Evolutionary conservation across 352 stramenopile genomes (phyloP).

Genomic region (Phytophthora crassamura): DNA sequence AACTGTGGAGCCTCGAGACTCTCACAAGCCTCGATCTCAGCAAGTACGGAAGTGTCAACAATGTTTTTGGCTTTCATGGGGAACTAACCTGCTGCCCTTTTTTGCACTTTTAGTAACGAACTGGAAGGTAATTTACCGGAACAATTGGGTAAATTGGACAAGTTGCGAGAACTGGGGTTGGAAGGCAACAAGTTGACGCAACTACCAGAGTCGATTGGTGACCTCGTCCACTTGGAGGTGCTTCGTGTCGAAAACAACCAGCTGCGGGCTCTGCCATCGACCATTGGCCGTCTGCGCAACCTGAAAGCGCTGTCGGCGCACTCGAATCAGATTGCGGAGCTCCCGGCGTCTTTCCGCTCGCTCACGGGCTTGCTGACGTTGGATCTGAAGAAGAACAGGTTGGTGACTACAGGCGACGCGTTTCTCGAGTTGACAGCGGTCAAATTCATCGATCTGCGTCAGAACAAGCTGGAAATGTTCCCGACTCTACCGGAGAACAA

Average conservation of each 20-base stretch:
- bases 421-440: slow-evolving; percentile 46
- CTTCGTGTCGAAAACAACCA: slow-evolving; percentile 74
- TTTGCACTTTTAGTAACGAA: slow-evolving; percentile 54
- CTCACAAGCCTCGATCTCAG: slow-evolving; percentile 78
- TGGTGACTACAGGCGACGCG: slow-evolving; percentile 43
- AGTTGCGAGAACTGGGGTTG: slow-evolving; percentile 66
- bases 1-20: slow-evolving; percentile 62
- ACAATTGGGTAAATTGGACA: slow-evolving; percentile 53
- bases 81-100: slow-evolving; percentile 11
- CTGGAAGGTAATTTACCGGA: slow-evolving; percentile 59
- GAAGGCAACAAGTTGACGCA: slow-evolving; percentile 71
- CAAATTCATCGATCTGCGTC: slow-evolving; percentile 73
- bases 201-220: slow-evolving; percentile 59
- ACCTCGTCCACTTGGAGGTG: slow-evolving; percentile 58
- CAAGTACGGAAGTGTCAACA: slow-evolving; percentile 57
- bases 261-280: slow-evolving; percentile 47
- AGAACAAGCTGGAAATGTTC: slow-evolving; percentile 76
- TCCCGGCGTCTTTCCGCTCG: slow-evolving; percentile 55
- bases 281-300: slow-evolving; percentile 56
- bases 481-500: slow-evolving; percentile 54
- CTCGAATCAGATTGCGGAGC: slow-evolving; percentile 62
- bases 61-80: background rate
- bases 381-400: slow-evolving; percentile 79
- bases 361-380: slow-evolving; percentile 59
- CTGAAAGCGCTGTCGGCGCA: slow-evolving; percentile 69